Base-by-base conservation (phyloP, 257 asterid genomes). In the Solanum lycopersicoides region DNA sequence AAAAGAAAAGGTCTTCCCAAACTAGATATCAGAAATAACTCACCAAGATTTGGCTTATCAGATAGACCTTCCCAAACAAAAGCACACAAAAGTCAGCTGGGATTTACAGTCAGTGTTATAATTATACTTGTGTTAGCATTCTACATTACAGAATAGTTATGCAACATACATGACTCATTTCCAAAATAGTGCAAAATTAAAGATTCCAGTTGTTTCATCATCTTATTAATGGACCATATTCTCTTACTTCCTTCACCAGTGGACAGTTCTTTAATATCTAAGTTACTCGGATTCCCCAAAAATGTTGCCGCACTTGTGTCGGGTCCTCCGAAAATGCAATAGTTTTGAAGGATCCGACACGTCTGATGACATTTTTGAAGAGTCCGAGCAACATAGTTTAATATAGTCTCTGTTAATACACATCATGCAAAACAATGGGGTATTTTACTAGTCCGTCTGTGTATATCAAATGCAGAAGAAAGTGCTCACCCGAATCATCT, bases 401-500 rank as follows among this genome's bases (percentile, higher is more conserved):
- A 45, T 47, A 79, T 25, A 9, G 66, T 79, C 66, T 45, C 45
- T 44, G 84, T 7, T 47, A 80, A 47, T 5, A 50, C 65, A 47
- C 84, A 9, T 30, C 44, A 20, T 30, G 85, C 85, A 50, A 80
- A 80, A 80, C 44, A 47, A 80, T 18, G 25, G 12, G 44, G 39
- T 30, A 80, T 47, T 79, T 80, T 30, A 30, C 16, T 16, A 50
- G 20, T 50, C 45, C 30, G 1, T 30, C 11, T n/a, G n/a, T 80
- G 85, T 39, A 16, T 50, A 2, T 50, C 85, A 80, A 30, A 50
- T 80, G 42, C 85, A 80, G 69, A 80, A 18, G 69, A 50, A 80
- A 35, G 20, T 74, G 90, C 95, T 83, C 65, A 97, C 99, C 96
- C 89, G 93, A 72, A 97, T 97, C 99, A 97, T 96, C 91, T 93